phyloP scores from a whole-genome alignment of 2,329 filamentous ascomycete genomes.

The Diaporthe batatas region DNA sequence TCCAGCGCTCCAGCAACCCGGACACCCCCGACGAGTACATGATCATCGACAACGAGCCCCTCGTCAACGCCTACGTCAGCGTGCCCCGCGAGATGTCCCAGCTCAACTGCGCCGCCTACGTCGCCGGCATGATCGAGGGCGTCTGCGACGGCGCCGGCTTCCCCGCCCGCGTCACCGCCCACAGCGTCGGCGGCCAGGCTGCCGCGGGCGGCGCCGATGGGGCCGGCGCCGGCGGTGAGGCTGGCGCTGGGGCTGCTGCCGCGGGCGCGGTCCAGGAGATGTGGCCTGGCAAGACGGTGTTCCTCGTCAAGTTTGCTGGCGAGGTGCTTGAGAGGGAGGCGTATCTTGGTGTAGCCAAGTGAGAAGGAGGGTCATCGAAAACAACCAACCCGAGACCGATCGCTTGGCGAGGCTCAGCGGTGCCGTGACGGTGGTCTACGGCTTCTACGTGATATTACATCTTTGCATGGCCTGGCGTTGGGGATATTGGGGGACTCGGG shows the following conservation, averaged over 20 bases:
- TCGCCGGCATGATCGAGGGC: constrained; percentile 95
- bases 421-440: constrained; percentile 41
- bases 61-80: constrained; percentile 94
- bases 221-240: constrained; percentile 78
- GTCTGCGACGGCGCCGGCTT: constrained; percentile 95
- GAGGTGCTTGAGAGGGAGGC: constrained; percentile 93
- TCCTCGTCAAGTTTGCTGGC: constrained; percentile 91
- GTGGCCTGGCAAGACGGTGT: constrained; percentile 97
- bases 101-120: constrained; percentile 95
- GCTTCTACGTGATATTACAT: constrained; percentile 24
- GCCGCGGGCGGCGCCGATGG: constrained; percentile 80
- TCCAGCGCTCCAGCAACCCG: constrained; percentile 88
- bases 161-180: constrained; percentile 88
- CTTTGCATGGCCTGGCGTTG: constrained; percentile 40
- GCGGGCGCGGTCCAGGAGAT: constrained; percentile 76
- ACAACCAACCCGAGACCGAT: neutral
- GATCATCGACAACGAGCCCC: constrained; percentile 97
- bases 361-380: constrained; percentile 45
- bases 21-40: constrained; percentile 95
- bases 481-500: constrained; percentile 16
- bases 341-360: constrained; percentile 72
- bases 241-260: constrained; percentile 86
- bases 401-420: constrained; percentile 39
- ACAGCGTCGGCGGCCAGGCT: constrained; percentile 74
- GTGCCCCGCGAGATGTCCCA: constrained; percentile 96